Evolutionary conservation across 164 flowering plant genomes (phyloP).

Genomic region (Chloranthus sessilifolius): DNA sequence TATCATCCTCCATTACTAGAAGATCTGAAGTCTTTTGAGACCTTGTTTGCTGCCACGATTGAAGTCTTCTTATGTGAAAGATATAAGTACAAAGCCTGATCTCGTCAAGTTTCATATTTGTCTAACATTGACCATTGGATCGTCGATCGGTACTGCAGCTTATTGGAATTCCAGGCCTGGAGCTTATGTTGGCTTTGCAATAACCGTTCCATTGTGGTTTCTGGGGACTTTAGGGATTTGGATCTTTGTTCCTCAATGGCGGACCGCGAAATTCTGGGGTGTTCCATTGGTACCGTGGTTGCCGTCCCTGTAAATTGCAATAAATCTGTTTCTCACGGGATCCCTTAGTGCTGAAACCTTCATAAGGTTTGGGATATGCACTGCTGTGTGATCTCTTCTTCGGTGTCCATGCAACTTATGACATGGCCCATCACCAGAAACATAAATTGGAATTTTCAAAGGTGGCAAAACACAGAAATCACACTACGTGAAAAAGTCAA

Average conservation of each 20-base stretch:
- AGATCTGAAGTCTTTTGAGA: too few relatives aligned
- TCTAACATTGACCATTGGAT: conserved; percentile 31
- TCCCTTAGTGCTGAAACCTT: conserved; percentile 57
- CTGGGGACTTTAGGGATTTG: conserved; percentile 49
- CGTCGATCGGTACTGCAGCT: conserved; percentile 44
- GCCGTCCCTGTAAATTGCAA: conserved; percentile 67
- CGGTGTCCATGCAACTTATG: conserved; percentile 85
- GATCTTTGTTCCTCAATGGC: conserved; percentile 35
- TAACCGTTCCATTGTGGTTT: conserved; percentile 47
- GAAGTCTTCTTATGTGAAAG: conserved; percentile 53
- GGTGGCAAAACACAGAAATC: too few relatives aligned
- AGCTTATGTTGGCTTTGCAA: conserved; percentile 55
- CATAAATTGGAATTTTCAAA: too few relatives aligned
- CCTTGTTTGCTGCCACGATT: too few relatives aligned
- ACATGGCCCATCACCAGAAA: conserved; percentile 51
- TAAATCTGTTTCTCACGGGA: conserved; percentile 75
- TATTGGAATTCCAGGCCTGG: conserved; percentile 29
- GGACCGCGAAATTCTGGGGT: conserved; percentile 63
- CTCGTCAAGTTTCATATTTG: conserved; percentile 32
- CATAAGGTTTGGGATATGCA: conserved; percentile 65
- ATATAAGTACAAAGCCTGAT: conserved; percentile 31
- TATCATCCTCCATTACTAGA: too few relatives aligned
- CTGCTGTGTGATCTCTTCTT: conserved; percentile 47
- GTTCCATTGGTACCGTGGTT: conserved; percentile 85
- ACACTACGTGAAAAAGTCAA: too few relatives aligned